Conservation (phyloP, 352 stramenopile species). For the Thalassiosira exigua region DNA sequence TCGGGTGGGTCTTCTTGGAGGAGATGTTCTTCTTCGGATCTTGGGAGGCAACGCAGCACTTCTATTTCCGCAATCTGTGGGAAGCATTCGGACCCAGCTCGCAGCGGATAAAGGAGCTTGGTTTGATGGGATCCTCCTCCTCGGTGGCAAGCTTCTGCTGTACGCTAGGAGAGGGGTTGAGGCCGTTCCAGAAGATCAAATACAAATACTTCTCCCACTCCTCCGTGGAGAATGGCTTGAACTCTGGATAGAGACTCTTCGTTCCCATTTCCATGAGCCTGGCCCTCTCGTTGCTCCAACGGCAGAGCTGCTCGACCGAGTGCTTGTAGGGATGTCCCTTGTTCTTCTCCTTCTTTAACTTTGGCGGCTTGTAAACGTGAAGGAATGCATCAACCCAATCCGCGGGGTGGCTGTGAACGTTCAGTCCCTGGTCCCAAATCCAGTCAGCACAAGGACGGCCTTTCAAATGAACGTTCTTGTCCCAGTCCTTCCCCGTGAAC, state of each 20-base stretch:
- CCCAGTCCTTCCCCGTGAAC: constrained; percentile 8
- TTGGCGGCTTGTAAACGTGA: constrained; percentile 1
- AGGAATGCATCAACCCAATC: constrained; percentile 28
- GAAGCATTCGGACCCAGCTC: too few relatives aligned
- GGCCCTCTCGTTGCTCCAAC: constrained; percentile 19
- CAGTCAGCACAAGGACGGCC: background rate
- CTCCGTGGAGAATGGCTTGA: constrained; percentile 11
- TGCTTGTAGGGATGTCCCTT: too few relatives aligned
- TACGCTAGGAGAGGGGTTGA: constrained; percentile 8
- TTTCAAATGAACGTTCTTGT: constrained; percentile 1
- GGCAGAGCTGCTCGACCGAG: constrained; percentile 8
- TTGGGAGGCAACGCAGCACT: too few relatives aligned
- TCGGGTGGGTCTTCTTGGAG: too few relatives aligned
- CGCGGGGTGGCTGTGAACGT: constrained; percentile 11
- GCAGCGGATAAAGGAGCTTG: constrained; percentile 22
- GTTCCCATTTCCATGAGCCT: constrained; percentile 17
- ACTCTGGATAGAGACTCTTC: background rate
- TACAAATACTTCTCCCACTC: constrained; percentile 18
- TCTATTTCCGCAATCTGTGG: too few relatives aligned
- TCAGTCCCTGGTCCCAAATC: background rate
- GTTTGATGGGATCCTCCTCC: constrained; percentile 8
- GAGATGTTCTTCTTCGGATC: too few relatives aligned
- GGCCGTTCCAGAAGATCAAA: constrained; percentile 19
- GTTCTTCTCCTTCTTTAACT: background rate
- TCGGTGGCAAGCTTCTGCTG: constrained; percentile 3